These are phyloP conservation scores for Penicillium silybi DNA, from an alignment of 495 filamentous ascomycete species.

Conservation along the genomic window DNA sequence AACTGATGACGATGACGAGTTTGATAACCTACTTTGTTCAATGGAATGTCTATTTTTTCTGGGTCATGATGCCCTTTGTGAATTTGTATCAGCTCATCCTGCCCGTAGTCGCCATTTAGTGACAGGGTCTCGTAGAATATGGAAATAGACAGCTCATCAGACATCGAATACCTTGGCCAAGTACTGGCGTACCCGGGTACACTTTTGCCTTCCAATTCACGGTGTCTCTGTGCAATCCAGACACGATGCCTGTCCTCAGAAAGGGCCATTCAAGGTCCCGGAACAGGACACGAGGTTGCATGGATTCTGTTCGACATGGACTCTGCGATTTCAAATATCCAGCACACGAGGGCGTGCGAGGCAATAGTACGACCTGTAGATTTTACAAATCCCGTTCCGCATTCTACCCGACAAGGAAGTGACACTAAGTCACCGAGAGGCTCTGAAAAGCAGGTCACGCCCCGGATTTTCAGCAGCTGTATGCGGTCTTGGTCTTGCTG, in stretches of 20 bases:
- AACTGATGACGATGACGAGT: slow-evolving; percentile 15
- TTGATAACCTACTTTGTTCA: slow-evolving; percentile 13
- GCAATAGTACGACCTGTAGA: too few relatives aligned
- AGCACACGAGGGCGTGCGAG: too few relatives aligned
- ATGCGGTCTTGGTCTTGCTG: not conserved
- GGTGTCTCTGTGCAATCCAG: not conserved
- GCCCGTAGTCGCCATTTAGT: too few relatives aligned
- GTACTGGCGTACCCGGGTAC: not conserved
- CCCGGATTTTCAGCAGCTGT: not conserved
- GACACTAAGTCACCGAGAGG: not conserved
- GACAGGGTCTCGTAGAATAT: not conserved
- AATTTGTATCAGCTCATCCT: not conserved
- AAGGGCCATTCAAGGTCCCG: too few relatives aligned
- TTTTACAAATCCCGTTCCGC: too few relatives aligned
- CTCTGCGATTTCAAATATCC: too few relatives aligned
- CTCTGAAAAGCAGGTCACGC: not conserved
- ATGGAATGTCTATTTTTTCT: slow-evolving; percentile 14
- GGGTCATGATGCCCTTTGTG: not conserved
- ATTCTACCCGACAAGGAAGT: not conserved
- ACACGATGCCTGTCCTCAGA: too few relatives aligned
- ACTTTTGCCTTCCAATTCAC: not conserved
- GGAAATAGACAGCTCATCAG: too few relatives aligned
- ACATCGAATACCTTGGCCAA: not conserved
- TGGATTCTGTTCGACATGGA: too few relatives aligned
- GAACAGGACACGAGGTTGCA: too few relatives aligned